phyloP scores from a whole-genome alignment of 768 basidiomycete genomes.

The Termitomyces heimii region DNA sequence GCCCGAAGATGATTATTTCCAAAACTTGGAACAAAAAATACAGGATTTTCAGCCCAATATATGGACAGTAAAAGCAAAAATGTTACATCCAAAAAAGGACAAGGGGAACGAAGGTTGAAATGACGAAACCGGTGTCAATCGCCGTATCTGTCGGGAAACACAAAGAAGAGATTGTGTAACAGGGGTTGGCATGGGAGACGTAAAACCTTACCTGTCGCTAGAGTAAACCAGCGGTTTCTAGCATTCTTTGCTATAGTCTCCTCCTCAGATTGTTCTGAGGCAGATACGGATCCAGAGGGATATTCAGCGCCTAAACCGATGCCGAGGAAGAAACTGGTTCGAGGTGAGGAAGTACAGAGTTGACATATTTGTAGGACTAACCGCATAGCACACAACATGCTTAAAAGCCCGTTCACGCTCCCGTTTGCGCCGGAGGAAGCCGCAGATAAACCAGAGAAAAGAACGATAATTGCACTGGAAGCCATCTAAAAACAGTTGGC shows the following conservation, averaged over 20 bases:
- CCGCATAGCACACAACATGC: constrained; percentile 76
- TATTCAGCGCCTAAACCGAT: constrained; percentile 88
- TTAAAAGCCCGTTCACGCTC: constrained; percentile 58
- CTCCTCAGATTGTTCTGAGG: constrained; percentile 86
- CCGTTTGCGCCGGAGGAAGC: constrained; percentile 73
- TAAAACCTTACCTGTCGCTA: constrained; percentile 71
- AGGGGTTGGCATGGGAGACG: neutral
- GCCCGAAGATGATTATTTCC: constrained; percentile 73
- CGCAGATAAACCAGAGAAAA: constrained; percentile 80
- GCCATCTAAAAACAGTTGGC: constrained; percentile 44
- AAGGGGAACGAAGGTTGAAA: constrained; percentile 74
- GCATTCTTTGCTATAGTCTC: constrained; percentile 65
- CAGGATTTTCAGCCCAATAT: neutral
- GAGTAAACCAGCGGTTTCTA: constrained; percentile 79
- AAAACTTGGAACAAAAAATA: constrained; percentile 37
- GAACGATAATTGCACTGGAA: constrained; percentile 75
- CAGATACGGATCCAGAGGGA: constrained; percentile 83
- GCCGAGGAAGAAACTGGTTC: constrained; percentile 70
- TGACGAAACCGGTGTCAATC: constrained; percentile 80
- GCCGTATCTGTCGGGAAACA: constrained; percentile 49
- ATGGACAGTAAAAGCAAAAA: neutral
- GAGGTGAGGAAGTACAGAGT: neutral
- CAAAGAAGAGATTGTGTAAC: neutral
- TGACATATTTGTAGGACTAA: constrained; percentile 19
- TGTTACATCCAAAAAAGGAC: constrained; percentile 86